A percentile compares a stretch with the other conserved stretches of the same genome.
Evolutionary conservation across 2,329 filamentous ascomycete species (phyloP).

Genomic region (Penicillium griseofulvum): DNA sequence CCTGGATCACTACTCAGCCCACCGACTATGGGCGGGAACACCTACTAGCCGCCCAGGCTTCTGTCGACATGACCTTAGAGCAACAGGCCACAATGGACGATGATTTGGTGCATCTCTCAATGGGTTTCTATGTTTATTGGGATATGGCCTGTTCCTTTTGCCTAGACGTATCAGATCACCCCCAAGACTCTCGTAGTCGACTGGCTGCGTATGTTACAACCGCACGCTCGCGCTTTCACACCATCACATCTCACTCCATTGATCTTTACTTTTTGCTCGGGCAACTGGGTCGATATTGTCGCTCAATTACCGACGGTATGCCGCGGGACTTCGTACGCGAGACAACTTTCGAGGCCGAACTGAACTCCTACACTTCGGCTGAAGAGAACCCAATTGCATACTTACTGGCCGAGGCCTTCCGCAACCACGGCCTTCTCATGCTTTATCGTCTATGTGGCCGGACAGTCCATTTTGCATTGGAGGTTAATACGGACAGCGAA

Average conservation of each 20-base stretch:
- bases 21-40: too few relatives aligned
- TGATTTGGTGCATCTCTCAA: not conserved
- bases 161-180: not conserved
- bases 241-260: not conserved
- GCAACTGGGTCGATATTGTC: not conserved
- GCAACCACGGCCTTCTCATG: constrained; percentile 1
- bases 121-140: constrained; percentile 3
- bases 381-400: not conserved
- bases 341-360: not conserved
- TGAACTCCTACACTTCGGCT: not conserved
- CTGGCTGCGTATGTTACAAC: not conserved
- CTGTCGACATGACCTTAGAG: too few relatives aligned
- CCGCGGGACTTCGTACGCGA: not conserved
- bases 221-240: not conserved
- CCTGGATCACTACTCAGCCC: not conserved
- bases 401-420: not conserved
- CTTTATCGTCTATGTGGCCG: constrained; percentile 2
- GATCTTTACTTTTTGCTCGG: not conserved
- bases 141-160: constrained; percentile 8
- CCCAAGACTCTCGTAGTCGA: not conserved
- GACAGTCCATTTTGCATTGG: too few relatives aligned
- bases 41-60: too few relatives aligned
- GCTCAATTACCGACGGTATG: not conserved
- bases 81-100: not conserved
- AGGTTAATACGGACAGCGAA: too few relatives aligned